Evolutionary conservation across 495 filamentous ascomycete genomes (phyloP), one percentile per base, ranked within the genome.

Genomic region (Entonaema liquescens): DNA sequence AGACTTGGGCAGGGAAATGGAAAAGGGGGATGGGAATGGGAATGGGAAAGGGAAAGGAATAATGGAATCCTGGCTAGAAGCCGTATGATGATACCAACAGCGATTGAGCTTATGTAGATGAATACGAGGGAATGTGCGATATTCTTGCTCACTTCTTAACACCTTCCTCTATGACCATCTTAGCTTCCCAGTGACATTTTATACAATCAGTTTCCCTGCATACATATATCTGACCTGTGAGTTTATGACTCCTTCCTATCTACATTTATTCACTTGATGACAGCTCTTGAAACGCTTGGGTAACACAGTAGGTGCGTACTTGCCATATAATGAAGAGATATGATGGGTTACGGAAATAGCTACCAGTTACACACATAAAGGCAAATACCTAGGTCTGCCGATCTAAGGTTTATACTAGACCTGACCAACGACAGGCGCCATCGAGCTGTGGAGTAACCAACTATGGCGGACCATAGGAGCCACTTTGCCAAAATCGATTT

Each of bases 61-160:
- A 47, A 71, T 65, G 68, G 52, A 58, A 62, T 61, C 47, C 49
- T 25, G 63, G 68, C 62, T 71, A 38, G 58, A 71, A 38, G 63
- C 68, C 53, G 25, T 21, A 62, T 21, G 53, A 71, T 71, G 68
- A 71, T 71, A 67, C 62, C 63, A 56, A 29, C 40, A 65, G 57
- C 68, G 52, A 66, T 62, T 47, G 12, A 23, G 42, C 2, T 23
- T 23, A 47, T 47, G 42, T 19, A 66, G 28, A 71, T 52, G 12
- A 66, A 65, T 65, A 42, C 4, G 28, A 65, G 49, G 59, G 67
- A 40, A 56, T 12, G 0, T 12, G 26, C 5, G 28, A 29, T 29
- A 29, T 17, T 53, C 31, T 53, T 53, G 15, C 25, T 26, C 21
- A 17, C 11, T 53, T 52, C 1, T 53, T 28, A 6, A 26, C 38